Base-by-base conservation (phyloP, 768 basidiomycete species). In the Mycena venus region DNA sequence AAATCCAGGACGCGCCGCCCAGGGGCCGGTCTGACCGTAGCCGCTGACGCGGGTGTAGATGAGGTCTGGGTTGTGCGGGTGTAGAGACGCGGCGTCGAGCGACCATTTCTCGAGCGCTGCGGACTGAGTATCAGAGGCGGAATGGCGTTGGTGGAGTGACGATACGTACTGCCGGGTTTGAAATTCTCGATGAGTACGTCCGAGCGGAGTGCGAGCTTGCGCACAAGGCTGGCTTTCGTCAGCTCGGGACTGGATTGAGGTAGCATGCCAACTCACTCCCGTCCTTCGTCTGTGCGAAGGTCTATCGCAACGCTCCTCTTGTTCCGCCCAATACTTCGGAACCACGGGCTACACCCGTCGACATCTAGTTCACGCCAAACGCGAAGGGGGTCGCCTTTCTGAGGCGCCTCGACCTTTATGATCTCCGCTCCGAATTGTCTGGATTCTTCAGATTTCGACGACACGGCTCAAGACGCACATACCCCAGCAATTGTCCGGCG, bases 11-110 rank as follows among this genome's bases (percentile, higher is more conserved):
- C 92, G 88, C 23, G 89, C 86, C 0, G 91, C 87, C 93, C 92
- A 94, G 25, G 93, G 92, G 2, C 93, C 93, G 0, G 91, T 93
- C 77, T 94, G 93, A 3, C 93, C 93, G 75, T 93, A 94, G 10
- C 93, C 93, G 74, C 92, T 92, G 25, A 94, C 91, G 74, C 97
- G 95, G 9, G 96, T 98, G 80, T 95, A 97, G 78, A 99, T 95
- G 70, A 99, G 88, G 64, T 91, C 92, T 0, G 96, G 94, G 77
- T 98, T 97, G 73, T 91, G 90, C n/a, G 90, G 91, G 25, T 89
- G 90, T 5, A 94, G 79, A 66, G 87, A 86, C 14, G 82, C 82
- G 2, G 92, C 92, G 7, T 91, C 91, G 40, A 94, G 84, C 1
- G 85, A 85, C 92, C 93, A 93, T 82, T 90, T 92, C 78, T 94